Base-by-base conservation (phyloP, 2,329 filamentous ascomycete species). In the Penicillium sp. region DNA sequence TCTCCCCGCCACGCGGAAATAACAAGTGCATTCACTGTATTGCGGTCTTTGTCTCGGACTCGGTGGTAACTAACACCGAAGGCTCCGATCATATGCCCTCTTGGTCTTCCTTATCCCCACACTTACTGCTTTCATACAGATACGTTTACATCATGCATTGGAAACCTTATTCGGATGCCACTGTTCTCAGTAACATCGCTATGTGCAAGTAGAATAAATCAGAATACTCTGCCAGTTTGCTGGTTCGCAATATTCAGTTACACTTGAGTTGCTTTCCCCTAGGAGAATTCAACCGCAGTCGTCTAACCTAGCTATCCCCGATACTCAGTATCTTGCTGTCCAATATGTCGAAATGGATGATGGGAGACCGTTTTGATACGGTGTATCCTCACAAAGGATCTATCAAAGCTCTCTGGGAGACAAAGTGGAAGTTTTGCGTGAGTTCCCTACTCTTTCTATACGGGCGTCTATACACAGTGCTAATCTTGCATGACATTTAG, bases 391-490 rank as follows among this genome's bases (percentile, higher is more conserved):
- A 88, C 67, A 83, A 87, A 63, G 77, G 80, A 33, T 82, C 82
- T 24, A 86, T 88, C 63, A 77, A 82, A 67, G 81, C 81, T 10
- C 75, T 90, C 27, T 92, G 90, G 89, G 86, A 90, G 75, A 89
- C 86, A 7, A 90, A 90, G 73, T 92, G 89, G 89, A 86, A 86
- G 73, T 78, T 82, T 63, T 86, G 86, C 5, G 86, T 87, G 19
- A 31, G 35, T 43, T 22, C 3, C 8, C 35, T 19, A 11, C 9
- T 9, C 35, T 39, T 19, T 31, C 29, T 31, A 22, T 7, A 5
- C 3, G 3, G 35, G 16, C 14, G 9, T 37, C 16, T n/a, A 8
- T 37, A 37, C 3, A 41, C 10, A 22, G 19, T 9, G 39, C 39
- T 41, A 22, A 41, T 7, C 9, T 21, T 22, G 19, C 39, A 41